phyloP scores from a whole-genome alignment of 139 green algal species.

The Asterochloris erici region DNA sequence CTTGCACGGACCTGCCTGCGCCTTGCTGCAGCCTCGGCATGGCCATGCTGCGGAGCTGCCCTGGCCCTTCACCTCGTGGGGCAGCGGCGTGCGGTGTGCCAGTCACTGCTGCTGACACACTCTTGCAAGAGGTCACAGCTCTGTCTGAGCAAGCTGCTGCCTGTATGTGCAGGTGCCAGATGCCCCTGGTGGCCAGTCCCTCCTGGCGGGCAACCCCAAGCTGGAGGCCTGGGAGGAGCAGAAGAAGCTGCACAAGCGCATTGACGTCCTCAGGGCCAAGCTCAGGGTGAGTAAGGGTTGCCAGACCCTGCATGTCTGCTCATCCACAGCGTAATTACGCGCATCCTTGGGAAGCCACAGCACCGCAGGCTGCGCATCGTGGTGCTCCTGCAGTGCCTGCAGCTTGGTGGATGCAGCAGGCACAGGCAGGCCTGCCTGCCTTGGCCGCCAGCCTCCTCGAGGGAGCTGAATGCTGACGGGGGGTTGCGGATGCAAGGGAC shows the following conservation, averaged over 20 bases:
- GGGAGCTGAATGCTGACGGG: too few species aligned
- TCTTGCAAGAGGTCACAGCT: conserved; percentile 1
- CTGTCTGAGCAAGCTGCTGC: not conserved
- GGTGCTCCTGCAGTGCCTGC: not conserved
- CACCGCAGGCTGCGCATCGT: not conserved
- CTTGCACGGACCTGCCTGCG: not conserved
- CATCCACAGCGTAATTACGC: not conserved
- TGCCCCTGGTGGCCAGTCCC: not conserved
- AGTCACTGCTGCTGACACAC: conserved; percentile 6
- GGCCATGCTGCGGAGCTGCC: not conserved
- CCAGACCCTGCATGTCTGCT: not conserved
- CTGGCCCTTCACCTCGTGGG: not conserved
- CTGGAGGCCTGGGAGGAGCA: conserved; percentile 66
- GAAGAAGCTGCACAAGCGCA: conserved; percentile 65
- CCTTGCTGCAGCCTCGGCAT: conserved; percentile 5
- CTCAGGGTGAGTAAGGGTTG: conserved; percentile 22
- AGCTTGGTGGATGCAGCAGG: not conserved
- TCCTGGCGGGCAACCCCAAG: conserved; percentile 22
- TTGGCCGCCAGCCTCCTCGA: too few species aligned
- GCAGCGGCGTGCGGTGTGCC: too few species aligned
- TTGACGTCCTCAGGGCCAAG: conserved; percentile 50
- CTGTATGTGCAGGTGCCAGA: not conserved
- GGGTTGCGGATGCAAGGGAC: too few species aligned
- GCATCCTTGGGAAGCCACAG: not conserved
- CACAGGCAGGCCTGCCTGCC: too few species aligned